Evolutionary conservation across 345 rosid species (phyloP).

Genomic region (Kandelia obovata): DNA sequence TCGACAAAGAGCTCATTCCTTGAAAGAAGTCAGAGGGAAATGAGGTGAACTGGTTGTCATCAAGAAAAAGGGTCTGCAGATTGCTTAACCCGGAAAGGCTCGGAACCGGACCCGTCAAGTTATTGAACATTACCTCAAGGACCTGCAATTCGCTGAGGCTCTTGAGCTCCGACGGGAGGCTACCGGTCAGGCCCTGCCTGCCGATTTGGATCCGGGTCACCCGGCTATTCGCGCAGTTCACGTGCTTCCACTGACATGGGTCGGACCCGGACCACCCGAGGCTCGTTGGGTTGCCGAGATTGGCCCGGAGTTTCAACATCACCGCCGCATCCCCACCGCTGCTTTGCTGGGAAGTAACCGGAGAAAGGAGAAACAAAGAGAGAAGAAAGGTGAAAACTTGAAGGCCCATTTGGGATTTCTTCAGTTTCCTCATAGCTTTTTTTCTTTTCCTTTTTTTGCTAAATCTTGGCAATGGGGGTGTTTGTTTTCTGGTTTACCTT

Average conservation of each 20-base stretch:
- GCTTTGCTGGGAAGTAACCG: background rate
- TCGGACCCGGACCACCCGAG: conserved; percentile 59
- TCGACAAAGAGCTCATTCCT: conserved; percentile 43
- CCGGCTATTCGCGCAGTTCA: conserved; percentile 34
- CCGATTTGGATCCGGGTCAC: conserved; percentile 60
- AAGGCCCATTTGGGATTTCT: conserved; percentile 7
- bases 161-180: conserved; percentile 53
- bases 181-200: conserved; percentile 32
- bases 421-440: background rate
- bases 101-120: conserved; percentile 48
- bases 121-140: conserved; percentile 51
- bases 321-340: conserved; percentile 17
- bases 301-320: conserved; percentile 21
- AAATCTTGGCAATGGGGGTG: background rate
- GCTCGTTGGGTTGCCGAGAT: conserved; percentile 10
- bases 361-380: conserved; percentile 1
- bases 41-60: conserved; percentile 44
- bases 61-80: conserved; percentile 31
- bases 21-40: conserved; percentile 57
- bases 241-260: conserved; percentile 58
- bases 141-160: conserved; percentile 37
- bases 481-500: background rate
- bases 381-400: background rate
- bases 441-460: background rate
- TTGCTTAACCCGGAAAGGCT: conserved; percentile 47